Base-by-base conservation (phyloP, 2,329 filamentous ascomycete species). In the Periconia macrospinosa region DNA sequence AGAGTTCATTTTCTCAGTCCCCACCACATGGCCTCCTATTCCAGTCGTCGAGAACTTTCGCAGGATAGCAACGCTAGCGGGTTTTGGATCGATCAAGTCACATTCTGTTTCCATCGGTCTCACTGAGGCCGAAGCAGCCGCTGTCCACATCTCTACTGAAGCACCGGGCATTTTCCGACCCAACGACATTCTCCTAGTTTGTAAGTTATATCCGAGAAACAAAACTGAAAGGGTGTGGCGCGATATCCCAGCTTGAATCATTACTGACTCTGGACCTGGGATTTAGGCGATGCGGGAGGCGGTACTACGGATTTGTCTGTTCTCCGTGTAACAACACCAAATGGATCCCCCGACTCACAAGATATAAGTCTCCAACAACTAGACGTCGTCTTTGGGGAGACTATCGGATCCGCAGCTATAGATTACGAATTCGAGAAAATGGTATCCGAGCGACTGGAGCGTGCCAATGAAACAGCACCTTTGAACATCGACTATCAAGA, bases 1-100 rank as follows among this genome's bases (percentile, higher is more conserved):
- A 1, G 76, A 80, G 40, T 85, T 84, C 58, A 68, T 84, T 9
- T 85, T 85, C 67, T 81, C 79, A 44, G 81, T 83, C 1, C 83
- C 83, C 0, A 85, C 82, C 1, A 84, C 82, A 0, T 85, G 82
- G 82, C 75, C 73, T 10, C 78, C 71, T 2, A 71, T 80, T 53
- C 74, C 75, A 8, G 78, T 79, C 2, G 78, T 84, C 47, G 82
- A 83, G 63, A 69, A 66, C 6, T 84, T 83, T 68, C 79, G 79
- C 53, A 61, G 62, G 1, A 76, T 81, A 30, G 78, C 83, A 2
- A 60, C 65, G 14, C 66, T 73, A 15, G 78, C 81, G 1, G 81
- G 82, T 0, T 85, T 83, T 55, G 81, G 80, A 3, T 53, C 59
- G 5, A 57, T 60, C n/a, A 53, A 57, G 0, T 60, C 66, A 27